Base-by-base conservation (phyloP, 2,329 filamentous ascomycete species). In the Aspergillus niger region DNA sequence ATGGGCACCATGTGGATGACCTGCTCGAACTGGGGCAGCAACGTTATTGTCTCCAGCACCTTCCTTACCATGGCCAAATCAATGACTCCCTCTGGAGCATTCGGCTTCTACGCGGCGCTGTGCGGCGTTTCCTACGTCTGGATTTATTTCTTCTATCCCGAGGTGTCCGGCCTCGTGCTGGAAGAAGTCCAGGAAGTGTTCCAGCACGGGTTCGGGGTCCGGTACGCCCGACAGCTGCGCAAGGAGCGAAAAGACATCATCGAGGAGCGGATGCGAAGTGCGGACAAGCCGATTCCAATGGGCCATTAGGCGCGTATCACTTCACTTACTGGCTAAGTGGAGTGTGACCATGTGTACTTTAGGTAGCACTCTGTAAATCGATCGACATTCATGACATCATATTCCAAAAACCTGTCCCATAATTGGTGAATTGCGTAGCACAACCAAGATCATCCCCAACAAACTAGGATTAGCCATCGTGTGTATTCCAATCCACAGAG, bases 21-120 rank as follows among this genome's bases (percentile, higher is more conserved):
- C 3, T 77, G 80, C 65, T 79, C 77, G 5, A 78, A 74, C 68
- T 81, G 79, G 81, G 77, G 75, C 8, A 76, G 70, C 57, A 83
- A 83, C 65, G 77, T 84, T 60, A 82, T 84, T 57, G 77, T 83
- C 49, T 72, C 80, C 7, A 81, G 79, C 3, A 83, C 80, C 0
- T 84, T 84, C 70, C 67, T 83, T 11, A 80, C 77, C 28, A 77
- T 77, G 76, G 83, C 83, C 77, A 76, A 83, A 62, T 71, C 70
- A n/a, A 80, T 77, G 57, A 83, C 81, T 0, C 80, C 81, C 0
- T 79, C 75, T 2, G 82, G 82, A 0, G 78, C 81, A 0, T 85
- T 84, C 61, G 81, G 81, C 5, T 83, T 84, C 69, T 84, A 83
- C 58, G 79, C 81, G 0, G 79, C 73, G 0, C 80, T 84, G 38